Evolutionary conservation across 352 stramenopile genomes (phyloP).

Genomic region (Phytophthora quininea): DNA sequence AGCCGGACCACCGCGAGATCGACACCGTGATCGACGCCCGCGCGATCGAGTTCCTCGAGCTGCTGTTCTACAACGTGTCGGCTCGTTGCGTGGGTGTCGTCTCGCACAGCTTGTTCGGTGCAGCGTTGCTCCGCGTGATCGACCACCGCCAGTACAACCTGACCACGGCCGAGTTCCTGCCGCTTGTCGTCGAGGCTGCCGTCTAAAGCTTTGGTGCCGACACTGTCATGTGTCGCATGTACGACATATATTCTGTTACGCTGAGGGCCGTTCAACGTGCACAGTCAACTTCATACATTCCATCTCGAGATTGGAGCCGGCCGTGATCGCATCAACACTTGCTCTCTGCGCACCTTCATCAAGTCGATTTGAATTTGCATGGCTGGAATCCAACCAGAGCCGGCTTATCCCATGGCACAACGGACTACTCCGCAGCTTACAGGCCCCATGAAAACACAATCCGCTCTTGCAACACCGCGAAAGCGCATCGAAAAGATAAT

Average conservation of each 20-base stretch:
- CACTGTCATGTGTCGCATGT: too few species aligned
- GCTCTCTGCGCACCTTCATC: too few species aligned
- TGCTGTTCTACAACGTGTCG: constrained; percentile 26
- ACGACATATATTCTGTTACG: background rate
- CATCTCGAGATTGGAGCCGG: too few species aligned
- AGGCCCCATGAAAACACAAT: background rate
- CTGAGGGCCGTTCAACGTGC: background rate
- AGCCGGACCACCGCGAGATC: constrained; percentile 27
- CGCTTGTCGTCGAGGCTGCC: constrained; percentile 27
- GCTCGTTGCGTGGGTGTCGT: constrained; percentile 25
- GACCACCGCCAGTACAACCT: constrained; percentile 34
- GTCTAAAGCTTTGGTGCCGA: too few species aligned
- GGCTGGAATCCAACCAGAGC: background rate
- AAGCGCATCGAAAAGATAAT: background rate
- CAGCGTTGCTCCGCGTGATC: constrained; percentile 30
- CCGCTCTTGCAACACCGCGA: background rate
- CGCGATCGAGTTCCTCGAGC: constrained; percentile 27
- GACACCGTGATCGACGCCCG: constrained; percentile 21
- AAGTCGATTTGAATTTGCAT: background rate
- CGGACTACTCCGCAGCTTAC: too few species aligned
- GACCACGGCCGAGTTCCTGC: constrained; percentile 31
- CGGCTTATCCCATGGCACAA: background rate
- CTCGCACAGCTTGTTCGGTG: constrained; percentile 36
- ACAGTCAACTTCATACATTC: too few species aligned
- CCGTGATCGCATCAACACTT: too few species aligned